These are phyloP conservation scores for Ceratocystiopsis sp. DNA, from an alignment of 2,329 filamentous ascomycete species.

Conservation along the genomic window DNA sequence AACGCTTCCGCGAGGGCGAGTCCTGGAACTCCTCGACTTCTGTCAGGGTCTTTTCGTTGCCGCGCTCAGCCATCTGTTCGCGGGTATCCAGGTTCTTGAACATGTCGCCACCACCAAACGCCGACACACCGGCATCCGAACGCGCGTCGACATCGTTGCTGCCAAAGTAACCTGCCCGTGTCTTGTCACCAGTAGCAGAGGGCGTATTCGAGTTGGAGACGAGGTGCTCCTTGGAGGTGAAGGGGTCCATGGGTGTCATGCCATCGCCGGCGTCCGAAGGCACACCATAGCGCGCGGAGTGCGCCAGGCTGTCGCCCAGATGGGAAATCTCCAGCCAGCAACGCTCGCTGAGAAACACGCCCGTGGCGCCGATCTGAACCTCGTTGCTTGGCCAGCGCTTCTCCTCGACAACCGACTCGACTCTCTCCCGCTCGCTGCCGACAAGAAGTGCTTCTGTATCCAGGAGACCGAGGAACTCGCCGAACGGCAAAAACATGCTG, in stretches of 20 bases:
- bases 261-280: constrained; percentile 47
- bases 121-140: constrained; percentile 85
- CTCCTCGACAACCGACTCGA: constrained; percentile 78
- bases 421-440: constrained; percentile 82
- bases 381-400: constrained; percentile 88
- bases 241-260: constrained; percentile 41
- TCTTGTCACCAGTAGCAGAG: constrained; percentile 45
- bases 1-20: constrained; percentile 70
- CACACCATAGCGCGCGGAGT: constrained; percentile 33
- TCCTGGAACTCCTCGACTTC: constrained; percentile 76
- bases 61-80: constrained; percentile 87
- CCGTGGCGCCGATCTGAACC: constrained; percentile 76
- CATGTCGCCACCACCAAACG: constrained; percentile 86
- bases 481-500: constrained; percentile 87
- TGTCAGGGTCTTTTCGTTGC: constrained; percentile 74
- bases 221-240: constrained; percentile 45
- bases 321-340: constrained; percentile 88
- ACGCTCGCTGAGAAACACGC: constrained; percentile 86
- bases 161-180: constrained; percentile 62
- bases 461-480: constrained; percentile 79
- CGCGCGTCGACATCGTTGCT: constrained; percentile 62
- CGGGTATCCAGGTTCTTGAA: constrained; percentile 92
- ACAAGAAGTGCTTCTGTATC: constrained; percentile 75
- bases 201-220: constrained; percentile 34
- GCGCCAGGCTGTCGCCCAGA: constrained; percentile 44